Conservation (phyloP, 805 yeast species). For the Candida jianshihensis region DNA sequence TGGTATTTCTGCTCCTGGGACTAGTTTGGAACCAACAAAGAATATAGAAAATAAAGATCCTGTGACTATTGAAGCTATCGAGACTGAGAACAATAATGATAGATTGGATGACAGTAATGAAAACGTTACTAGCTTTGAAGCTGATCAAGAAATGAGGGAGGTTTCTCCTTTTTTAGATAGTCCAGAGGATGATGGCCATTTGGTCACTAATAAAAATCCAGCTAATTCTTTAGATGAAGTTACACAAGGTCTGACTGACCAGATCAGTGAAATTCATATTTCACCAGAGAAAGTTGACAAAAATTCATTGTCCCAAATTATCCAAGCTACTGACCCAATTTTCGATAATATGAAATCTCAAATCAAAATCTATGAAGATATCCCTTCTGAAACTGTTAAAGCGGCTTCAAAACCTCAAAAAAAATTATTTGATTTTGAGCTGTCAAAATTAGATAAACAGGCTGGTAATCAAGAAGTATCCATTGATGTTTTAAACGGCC, state of each 20-base stretch:
- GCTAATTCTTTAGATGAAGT: slow-evolving; percentile 20
- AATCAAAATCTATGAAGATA: slow-evolving; percentile 21
- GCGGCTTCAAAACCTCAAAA: slow-evolving; percentile 1
- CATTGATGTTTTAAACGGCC: slow-evolving; percentile 6
- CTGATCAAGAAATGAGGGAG: slow-evolving; percentile 4
- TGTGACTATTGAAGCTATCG: background rate
- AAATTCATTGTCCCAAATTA: slow-evolving; percentile 13
- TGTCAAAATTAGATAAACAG: slow-evolving; percentile 6
- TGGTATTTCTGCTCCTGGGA: too few relatives aligned
- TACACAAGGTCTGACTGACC: slow-evolving; percentile 14
- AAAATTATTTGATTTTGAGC: slow-evolving; percentile 15
- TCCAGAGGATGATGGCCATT: slow-evolving; percentile 8
- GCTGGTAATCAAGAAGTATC: slow-evolving; percentile 5
- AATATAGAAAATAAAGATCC: slow-evolving; percentile 4
- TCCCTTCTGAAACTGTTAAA: background rate
- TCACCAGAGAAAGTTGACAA: slow-evolving; percentile 20
- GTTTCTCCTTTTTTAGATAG: slow-evolving; percentile 19
- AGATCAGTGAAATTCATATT: slow-evolving; percentile 17
- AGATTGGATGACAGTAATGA: background rate
- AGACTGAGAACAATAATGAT: slow-evolving; percentile 2
- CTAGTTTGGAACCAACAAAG: too few relatives aligned
- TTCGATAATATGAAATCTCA: slow-evolving; percentile 13
- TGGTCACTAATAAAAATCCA: slow-evolving; percentile 6
- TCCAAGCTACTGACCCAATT: slow-evolving; percentile 19
- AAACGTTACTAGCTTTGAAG: background rate